Conservation (phyloP, 192 early-diverging fungal species). For the Spinellus fusiger region DNA sequence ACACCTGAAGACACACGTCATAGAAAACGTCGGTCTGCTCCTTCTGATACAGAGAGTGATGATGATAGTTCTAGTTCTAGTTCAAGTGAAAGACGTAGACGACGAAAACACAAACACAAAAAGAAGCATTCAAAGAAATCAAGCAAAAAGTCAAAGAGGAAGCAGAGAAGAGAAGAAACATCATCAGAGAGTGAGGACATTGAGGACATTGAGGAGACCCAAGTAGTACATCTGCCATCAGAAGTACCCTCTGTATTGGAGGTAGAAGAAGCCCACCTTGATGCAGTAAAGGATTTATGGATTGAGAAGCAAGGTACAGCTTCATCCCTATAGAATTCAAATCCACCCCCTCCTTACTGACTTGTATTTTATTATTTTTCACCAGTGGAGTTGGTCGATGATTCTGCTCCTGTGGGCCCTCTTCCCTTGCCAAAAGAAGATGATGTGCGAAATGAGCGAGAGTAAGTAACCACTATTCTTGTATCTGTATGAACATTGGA, state of each 20-base stretch:
- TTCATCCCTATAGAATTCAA: background rate
- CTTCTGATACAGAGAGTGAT: background rate
- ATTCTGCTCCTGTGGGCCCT: constrained; percentile 61
- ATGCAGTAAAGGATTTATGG: constrained; percentile 49
- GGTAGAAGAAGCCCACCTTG: constrained; percentile 25
- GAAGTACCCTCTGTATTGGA: constrained; percentile 13
- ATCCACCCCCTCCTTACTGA: too few species aligned
- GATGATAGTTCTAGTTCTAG: constrained; percentile 1
- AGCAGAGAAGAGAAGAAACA: constrained; percentile 12
- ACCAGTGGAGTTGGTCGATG: constrained; percentile 53
- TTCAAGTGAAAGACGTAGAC: constrained; percentile 7
- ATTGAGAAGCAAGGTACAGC: constrained; percentile 49
- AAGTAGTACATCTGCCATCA: background rate
- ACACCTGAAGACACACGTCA: constrained; percentile 16
- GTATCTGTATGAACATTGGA: constrained; percentile 6
- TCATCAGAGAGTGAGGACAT: constrained; percentile 7
- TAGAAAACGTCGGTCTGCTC: constrained; percentile 3
- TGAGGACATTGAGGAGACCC: constrained; percentile 4
- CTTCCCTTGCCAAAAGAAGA: constrained; percentile 53
- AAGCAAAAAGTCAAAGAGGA: constrained; percentile 2
- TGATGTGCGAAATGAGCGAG: constrained; percentile 55
- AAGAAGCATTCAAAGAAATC: constrained; percentile 2
- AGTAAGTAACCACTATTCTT: constrained; percentile 20
- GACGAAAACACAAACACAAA: constrained; percentile 3
- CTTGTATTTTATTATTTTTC: background rate